phyloP scores from a whole-genome alignment of 371 early-diverging fungal species.

The Mucor sp. region DNA sequence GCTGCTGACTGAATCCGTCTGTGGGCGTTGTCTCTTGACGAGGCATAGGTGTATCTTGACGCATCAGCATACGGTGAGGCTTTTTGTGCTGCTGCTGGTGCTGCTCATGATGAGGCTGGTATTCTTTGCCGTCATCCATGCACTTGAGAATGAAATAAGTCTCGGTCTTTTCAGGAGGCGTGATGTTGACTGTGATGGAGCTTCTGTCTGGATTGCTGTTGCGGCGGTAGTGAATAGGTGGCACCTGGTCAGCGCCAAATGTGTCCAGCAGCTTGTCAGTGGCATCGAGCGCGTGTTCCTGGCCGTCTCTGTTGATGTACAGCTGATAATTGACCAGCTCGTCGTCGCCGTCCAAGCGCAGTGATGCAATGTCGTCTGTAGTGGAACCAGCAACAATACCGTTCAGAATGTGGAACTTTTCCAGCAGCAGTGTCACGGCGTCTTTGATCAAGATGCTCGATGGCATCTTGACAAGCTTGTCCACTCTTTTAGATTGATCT shows the following conservation, averaged over 20 bases:
- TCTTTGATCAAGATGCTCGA: constrained; percentile 37
- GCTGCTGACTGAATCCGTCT: constrained; percentile 7
- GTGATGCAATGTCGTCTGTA: constrained; percentile 24
- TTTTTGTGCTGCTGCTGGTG: constrained; percentile 11
- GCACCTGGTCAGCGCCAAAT: constrained; percentile 38
- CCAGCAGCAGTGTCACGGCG: constrained; percentile 36
- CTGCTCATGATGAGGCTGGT: not conserved
- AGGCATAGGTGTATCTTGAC: constrained; percentile 52
- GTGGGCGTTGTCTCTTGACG: constrained; percentile 19
- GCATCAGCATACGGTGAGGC: constrained; percentile 37
- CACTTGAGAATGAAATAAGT: constrained; percentile 42
- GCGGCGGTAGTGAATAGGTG: constrained; percentile 38
- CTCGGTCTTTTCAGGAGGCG: constrained; percentile 42
- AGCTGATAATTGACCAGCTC: constrained; percentile 35
- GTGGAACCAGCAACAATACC: constrained; percentile 43
- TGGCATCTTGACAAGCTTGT: constrained; percentile 43
- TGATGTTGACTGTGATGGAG: constrained; percentile 43
- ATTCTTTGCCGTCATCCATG: not conserved
- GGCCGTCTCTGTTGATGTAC: constrained; percentile 22
- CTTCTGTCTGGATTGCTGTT: constrained; percentile 46
- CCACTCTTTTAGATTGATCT: constrained; percentile 25
- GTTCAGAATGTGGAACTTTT: constrained; percentile 53
- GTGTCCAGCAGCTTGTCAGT: constrained; percentile 33
- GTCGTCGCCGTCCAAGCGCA: constrained; percentile 32
- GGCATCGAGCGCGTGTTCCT: constrained; percentile 14